Conservation (phyloP, 768 basidiomycete genomes). For the Xerocomellus dryophilus region DNA sequence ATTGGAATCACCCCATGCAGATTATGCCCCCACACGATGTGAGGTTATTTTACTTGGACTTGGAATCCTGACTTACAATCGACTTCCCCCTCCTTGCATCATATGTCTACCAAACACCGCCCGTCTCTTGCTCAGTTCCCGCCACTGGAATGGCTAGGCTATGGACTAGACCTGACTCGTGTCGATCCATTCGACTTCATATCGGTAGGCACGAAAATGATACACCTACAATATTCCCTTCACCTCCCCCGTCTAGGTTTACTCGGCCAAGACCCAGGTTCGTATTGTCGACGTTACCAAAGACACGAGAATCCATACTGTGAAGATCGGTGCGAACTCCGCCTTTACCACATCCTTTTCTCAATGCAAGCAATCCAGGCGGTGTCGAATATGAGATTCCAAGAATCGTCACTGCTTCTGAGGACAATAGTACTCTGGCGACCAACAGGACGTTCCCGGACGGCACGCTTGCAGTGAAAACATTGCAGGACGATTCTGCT, state of each 20-base stretch:
- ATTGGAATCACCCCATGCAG: neutral
- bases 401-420: neutral
- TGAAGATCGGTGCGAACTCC: neutral
- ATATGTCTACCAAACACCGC: neutral
- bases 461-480: neutral
- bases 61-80: neutral
- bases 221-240: neutral
- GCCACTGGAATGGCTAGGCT: slow-evolving; percentile 6
- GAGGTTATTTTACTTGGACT: neutral
- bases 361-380: neutral
- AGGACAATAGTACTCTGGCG: neutral
- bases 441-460: neutral
- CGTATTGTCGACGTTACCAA: slow-evolving; percentile 1
- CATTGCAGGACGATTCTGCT: neutral
- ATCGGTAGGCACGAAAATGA: neutral
- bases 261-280: neutral
- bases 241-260: neutral
- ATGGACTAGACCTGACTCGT: slow-evolving; percentile 1
- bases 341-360: neutral
- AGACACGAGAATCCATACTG: neutral
- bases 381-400: slow-evolving; percentile 6
- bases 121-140: neutral
- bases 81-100: neutral
- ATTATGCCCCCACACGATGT: neutral
- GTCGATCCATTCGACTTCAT: neutral